phyloP scores from a whole-genome alignment of 1,139 yeast genomes.

The Saccharomyces hybrid region DNA sequence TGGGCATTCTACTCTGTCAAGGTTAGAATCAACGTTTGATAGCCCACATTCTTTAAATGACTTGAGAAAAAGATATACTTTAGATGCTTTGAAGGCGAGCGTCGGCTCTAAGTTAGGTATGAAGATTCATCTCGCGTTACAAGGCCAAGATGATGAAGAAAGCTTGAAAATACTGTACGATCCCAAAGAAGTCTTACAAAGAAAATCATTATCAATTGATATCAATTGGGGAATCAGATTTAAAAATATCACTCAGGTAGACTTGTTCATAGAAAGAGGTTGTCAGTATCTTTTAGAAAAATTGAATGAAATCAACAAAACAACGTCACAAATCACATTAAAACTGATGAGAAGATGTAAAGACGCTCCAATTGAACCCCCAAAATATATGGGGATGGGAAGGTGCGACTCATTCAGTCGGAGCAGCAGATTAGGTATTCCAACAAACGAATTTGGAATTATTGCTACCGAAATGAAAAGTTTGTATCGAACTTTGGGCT shows the following conservation, averaged over 20 bases:
- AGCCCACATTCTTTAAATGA: conserved; percentile 2
- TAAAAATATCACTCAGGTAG: conserved; percentile 51
- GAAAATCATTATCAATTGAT: conserved; percentile 81
- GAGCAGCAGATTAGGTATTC: conserved; percentile 52
- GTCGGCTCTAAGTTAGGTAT: conserved; percentile 69
- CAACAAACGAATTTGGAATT: conserved; percentile 56
- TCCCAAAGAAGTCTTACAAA: conserved; percentile 41
- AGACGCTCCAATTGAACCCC: conserved; percentile 64
- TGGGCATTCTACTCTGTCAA: conserved; percentile 50
- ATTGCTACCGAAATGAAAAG: conserved; percentile 56
- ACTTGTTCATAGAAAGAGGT: conserved; percentile 50
- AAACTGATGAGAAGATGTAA: conserved; percentile 58
- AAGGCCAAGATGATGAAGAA: conserved; percentile 56
- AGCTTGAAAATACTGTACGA: conserved; percentile 27
- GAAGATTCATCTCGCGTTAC: conserved; percentile 37
- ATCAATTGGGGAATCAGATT: conserved; percentile 89
- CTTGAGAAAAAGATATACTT: conserved; percentile 4
- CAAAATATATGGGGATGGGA: conserved; percentile 83
- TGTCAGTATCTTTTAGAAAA: conserved; percentile 54
- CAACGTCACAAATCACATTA: conserved; percentile 54
- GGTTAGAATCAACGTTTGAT: conserved; percentile 28
- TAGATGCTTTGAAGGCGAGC: conserved; percentile 34
- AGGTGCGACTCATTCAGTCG: conserved; percentile 58
- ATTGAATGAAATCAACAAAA: conserved; percentile 40
- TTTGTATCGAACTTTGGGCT: conserved; percentile 47